A percentile compares a stretch with the other conserved stretches of the same genome.
Evolutionary conservation across 129 eudicot species (phyloP).

Genomic region (Helianthus annuus): DNA sequence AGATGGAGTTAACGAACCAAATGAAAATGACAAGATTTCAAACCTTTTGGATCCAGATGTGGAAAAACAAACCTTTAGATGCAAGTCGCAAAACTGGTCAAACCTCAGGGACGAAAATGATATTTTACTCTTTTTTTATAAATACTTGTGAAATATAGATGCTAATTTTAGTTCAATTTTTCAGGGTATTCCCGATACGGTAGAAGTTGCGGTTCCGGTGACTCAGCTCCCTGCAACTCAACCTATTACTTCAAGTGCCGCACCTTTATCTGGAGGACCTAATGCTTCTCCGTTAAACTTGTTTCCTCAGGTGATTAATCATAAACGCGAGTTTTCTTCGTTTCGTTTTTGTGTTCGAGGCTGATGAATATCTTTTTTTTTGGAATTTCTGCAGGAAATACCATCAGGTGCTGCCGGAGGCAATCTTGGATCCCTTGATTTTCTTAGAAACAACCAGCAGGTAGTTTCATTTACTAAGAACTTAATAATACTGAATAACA

Average conservation of each 20-base stretch:
- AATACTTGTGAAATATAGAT: not conserved
- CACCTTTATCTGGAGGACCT: conserved; percentile 77
- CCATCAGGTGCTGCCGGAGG: conserved; percentile 63
- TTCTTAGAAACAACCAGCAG: conserved; percentile 91
- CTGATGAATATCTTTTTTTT: conserved; percentile 1
- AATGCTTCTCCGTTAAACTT: conserved; percentile 83
- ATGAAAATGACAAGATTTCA: too few species aligned
- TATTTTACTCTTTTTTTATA: not conserved
- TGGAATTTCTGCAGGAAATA: conserved; percentile 49
- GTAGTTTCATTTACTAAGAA: conserved; percentile 35
- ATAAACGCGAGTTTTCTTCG: not conserved
- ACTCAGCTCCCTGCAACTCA: conserved; percentile 51
- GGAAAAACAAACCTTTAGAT: too few species aligned
- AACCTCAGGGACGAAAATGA: too few species aligned
- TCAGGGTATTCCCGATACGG: conserved; percentile 85
- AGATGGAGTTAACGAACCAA: too few species aligned
- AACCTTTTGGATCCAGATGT: too few species aligned
- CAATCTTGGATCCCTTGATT: conserved; percentile 88
- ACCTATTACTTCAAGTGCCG: conserved; percentile 35
- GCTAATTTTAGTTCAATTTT: conserved; percentile 4
- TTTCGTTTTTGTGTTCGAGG: conserved; percentile 1
- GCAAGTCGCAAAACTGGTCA: too few species aligned
- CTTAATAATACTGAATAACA: not conserved
- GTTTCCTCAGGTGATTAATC: conserved; percentile 82
- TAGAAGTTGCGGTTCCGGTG: conserved; percentile 74